Evolutionary conservation across 1,284 basidiomycete species (phyloP), one percentile per base, ranked within the genome.

Genomic region (Irpex rosettiformis): DNA sequence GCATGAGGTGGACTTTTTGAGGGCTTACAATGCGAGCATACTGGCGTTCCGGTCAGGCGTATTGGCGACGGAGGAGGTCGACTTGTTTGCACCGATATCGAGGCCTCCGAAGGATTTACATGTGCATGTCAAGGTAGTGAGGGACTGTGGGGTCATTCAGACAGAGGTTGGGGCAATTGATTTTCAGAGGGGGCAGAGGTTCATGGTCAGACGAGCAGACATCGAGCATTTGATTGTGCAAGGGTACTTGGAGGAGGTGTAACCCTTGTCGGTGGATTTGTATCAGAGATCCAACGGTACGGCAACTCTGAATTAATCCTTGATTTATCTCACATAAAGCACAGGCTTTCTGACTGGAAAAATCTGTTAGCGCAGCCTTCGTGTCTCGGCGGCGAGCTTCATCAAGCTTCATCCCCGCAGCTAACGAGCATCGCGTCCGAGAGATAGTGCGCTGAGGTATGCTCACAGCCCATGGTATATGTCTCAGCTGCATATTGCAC

Each of bases 151-250:
- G 2, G 84, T 90, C 54, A 93, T 98, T 43, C 87, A 94, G 69
- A 93, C 95, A 4, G 94, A 97, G 72, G 77, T 88, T 58, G 94
- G 94, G 30, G 85, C 83, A 60, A 88, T 98, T 59, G 89, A 95
- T 70, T 94, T 98, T 69, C 82, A 85, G 66, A 91, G 89, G 71
- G 95, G 94, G 0, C 90, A 94, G 73, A 77, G 94, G 59, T 95
- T 94, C 68, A 85, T 94, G 77, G 87, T 97, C 54, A 80, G 90
- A 51, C 78, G 93, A 64, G 83, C 88, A 8, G 93, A 96, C 72
- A 88, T 98, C 60, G 96, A 98, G 72, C 87, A 94, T 70, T 80
- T 98, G 64, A 91, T 98, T 66, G 85, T 96, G 1, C 91, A 95
- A 68, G 95, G 94, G 3, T 96, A 90, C 72, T 75, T 98, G 62